Conservation (phyloP, 202 grass and related monocot species). For the Musa balbisiana region DNA sequence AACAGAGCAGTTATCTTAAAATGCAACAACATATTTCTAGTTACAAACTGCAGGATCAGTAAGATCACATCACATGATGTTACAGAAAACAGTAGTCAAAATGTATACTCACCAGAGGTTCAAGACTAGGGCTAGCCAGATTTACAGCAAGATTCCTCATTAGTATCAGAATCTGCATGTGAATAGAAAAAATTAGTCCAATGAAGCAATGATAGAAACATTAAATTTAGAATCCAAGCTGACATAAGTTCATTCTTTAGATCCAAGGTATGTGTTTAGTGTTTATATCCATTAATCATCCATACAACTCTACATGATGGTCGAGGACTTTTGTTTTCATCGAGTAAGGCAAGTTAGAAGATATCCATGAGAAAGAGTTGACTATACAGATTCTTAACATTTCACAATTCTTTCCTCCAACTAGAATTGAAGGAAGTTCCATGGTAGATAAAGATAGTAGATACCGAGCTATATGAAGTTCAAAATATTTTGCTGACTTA, state of each 20-base stretch:
- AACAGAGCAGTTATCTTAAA: too few species aligned
- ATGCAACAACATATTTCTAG: too few species aligned
- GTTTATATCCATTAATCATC: too few species aligned
- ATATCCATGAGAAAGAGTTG: background rate
- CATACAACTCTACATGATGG: background rate
- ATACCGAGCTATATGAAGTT: background rate
- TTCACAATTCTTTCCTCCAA: background rate
- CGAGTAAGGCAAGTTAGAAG: background rate
- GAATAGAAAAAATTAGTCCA: background rate
- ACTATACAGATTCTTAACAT: background rate
- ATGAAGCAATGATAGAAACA: background rate
- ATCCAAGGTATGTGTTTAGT: too few species aligned
- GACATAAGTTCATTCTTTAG: background rate
- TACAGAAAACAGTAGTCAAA: background rate
- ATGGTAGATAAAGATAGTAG: background rate
- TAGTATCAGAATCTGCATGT: conserved; percentile 54
- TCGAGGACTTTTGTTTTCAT: background rate
- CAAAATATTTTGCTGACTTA: conserved; percentile 10
- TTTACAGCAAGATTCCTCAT: conserved; percentile 67
- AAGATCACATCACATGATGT: background rate
- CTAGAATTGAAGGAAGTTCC: background rate
- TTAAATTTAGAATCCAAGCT: background rate
- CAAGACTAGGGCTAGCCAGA: conserved; percentile 40
- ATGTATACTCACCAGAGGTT: conserved; percentile 44
- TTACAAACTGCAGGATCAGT: background rate